phyloP scores from a whole-genome alignment of 495 filamentous ascomycete genomes.

The Penicillium maclennaniae region DNA sequence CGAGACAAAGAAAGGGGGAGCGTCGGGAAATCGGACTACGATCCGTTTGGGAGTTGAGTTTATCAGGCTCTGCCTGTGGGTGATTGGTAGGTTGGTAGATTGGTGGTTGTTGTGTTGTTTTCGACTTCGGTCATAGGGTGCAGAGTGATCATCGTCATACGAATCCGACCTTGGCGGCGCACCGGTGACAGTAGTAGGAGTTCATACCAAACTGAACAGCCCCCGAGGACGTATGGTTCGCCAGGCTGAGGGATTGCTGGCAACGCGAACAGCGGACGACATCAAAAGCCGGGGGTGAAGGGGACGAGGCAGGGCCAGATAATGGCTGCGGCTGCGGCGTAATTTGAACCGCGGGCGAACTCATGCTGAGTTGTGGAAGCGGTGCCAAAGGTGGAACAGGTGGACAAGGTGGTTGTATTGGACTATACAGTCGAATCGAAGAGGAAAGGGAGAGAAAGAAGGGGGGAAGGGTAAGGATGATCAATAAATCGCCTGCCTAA shows the following conservation, averaged over 20 bases:
- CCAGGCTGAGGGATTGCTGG: slow-evolving; percentile 45
- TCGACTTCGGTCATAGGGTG: neutral
- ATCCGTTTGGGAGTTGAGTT: neutral
- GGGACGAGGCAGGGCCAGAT: neutral
- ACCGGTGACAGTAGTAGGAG: slow-evolving; percentile 74
- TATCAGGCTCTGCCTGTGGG: neutral
- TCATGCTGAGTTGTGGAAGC: slow-evolving; percentile 27
- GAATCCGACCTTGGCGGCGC: slow-evolving; percentile 68
- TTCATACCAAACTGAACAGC: slow-evolving; percentile 72
- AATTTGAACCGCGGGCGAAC: slow-evolving; percentile 37
- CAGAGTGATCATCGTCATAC: slow-evolving; percentile 47
- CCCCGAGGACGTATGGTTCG: slow-evolving; percentile 39
- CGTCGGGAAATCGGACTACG: too few relatives aligned
- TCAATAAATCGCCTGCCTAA: neutral
- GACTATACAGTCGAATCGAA: neutral
- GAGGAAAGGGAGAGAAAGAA: neutral
- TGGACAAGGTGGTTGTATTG: neutral
- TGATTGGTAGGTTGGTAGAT: neutral
- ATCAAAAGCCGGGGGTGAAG: slow-evolving; percentile 25
- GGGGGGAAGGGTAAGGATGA: slow-evolving; percentile 1
- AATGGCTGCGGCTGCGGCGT: slow-evolving; percentile 13
- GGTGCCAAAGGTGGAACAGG: neutral
- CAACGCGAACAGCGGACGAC: slow-evolving; percentile 50
- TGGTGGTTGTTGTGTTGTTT: neutral
- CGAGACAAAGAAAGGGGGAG: neutral